phyloP scores from a whole-genome alignment of 768 basidiomycete species.

The Mycena kentingensis region DNA sequence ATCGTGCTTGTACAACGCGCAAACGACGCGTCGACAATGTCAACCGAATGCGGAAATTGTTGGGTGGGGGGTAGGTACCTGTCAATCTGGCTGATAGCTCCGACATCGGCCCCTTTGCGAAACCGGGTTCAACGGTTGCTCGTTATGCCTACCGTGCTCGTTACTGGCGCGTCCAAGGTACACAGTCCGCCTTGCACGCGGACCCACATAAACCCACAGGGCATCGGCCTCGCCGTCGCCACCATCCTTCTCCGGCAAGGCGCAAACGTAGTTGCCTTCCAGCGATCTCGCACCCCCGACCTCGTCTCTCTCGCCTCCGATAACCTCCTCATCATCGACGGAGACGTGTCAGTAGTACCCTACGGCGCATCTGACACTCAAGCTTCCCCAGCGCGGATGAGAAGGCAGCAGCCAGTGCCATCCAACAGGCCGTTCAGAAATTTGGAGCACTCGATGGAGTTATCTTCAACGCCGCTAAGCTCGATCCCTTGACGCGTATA shows the following conservation, averaged over 20 bases:
- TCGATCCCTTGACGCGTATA: conserved; percentile 70
- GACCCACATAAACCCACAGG: conserved; percentile 35
- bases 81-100: no score
- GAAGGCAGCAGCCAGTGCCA: conserved; percentile 53
- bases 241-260: conserved; percentile 61
- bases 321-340: conserved; percentile 57
- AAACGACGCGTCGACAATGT: no score
- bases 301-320: conserved; percentile 52
- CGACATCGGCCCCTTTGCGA: conserved; percentile 28
- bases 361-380: conserved; percentile 9
- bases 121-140: not conserved
- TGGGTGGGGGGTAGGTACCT: no score
- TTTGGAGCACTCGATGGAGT: conserved; percentile 74
- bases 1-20: no score
- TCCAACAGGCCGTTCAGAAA: conserved; percentile 50
- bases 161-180: conserved; percentile 87
- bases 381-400: conserved; percentile 56
- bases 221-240: conserved; percentile 80
- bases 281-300: conserved; percentile 69
- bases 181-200: conserved; percentile 7
- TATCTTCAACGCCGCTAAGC: conserved; percentile 80
- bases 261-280: conserved; percentile 74
- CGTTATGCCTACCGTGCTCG: conserved; percentile 57
- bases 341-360: conserved; percentile 68
- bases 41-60: no score